Conservation (phyloP, 2,329 filamentous ascomycete species). For the Fusarium haematococcum region DNA sequence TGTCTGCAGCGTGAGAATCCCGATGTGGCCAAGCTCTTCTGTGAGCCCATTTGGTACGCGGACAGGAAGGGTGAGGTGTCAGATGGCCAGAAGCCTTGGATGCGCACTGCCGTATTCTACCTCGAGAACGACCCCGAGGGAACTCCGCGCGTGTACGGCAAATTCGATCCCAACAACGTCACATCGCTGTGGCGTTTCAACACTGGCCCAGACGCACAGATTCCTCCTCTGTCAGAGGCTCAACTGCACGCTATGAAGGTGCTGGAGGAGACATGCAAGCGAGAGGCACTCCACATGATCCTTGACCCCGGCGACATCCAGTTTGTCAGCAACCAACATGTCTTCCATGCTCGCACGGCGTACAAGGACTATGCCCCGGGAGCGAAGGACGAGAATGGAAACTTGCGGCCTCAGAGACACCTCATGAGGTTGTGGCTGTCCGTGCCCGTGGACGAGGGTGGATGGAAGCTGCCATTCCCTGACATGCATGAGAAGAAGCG, state of each 20-base stretch:
- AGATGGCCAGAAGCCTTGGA: constrained; percentile 79
- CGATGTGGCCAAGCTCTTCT: constrained; percentile 80
- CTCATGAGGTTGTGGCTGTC: constrained; percentile 87
- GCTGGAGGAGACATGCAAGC: constrained; percentile 77
- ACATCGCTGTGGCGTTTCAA: constrained; percentile 27
- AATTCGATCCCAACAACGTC: constrained; percentile 90
- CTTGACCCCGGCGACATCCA: constrained; percentile 89
- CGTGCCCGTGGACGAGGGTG: constrained; percentile 81
- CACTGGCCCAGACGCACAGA: constrained; percentile 11
- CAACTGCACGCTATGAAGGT: constrained; percentile 67
- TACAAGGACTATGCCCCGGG: constrained; percentile 76
- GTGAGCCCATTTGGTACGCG: constrained; percentile 88
- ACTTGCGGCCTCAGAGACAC: constrained; percentile 70
- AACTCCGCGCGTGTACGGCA: constrained; percentile 64
- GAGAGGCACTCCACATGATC: constrained; percentile 82
- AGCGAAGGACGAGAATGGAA: constrained; percentile 42
- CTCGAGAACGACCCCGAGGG: constrained; percentile 67
- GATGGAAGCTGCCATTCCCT: constrained; percentile 84
- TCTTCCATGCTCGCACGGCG: constrained; percentile 82
- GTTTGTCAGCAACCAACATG: constrained; percentile 81
- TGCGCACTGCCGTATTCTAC: constrained; percentile 79
- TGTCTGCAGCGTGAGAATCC: constrained; percentile 80
- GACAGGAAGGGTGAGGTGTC: constrained; percentile 89
- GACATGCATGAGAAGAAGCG: constrained; percentile 85
- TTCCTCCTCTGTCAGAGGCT: constrained; percentile 56